Base-by-base conservation (phyloP, 1,139 yeast species). In the Sugiyamaella japonica region DNA sequence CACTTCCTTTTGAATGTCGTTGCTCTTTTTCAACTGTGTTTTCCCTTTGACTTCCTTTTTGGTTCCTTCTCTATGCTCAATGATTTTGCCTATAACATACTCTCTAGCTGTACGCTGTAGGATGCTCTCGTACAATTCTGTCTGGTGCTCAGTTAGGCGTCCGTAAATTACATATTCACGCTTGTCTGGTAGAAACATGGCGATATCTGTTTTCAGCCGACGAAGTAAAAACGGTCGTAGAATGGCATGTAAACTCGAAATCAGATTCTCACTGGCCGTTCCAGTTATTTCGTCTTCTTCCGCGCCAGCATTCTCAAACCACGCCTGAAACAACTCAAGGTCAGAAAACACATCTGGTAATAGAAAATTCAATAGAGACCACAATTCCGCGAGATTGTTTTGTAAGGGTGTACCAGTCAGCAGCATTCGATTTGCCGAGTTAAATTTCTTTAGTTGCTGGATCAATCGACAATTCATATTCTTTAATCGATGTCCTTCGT, bases 261-360 rank as follows among this genome's bases (percentile, higher is more conserved):
- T 82, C 56, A 91, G 73, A 63, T 70, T 69, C 10, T 70, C 70
- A 12, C 72, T 79, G 13, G 71, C 71, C 2, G 80, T 77, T 15
- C 45, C 46, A 23, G 39, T 9, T 13, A 48, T 8, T 31, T 49
- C 52, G 13, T 23, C 46, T 52, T 70, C 59, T 63, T 70, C 70
- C 9, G 70, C 70, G 10, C 73, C 79, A 81, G 61, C 82, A 63
- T 87, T 87, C 68, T 91, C 95, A 70, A 93, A 93, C 97, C 98
- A 93, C 65, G 85, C 87, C 67, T 90, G 95, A 67, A 93, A 93
- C 46, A 89, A 77, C 52, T 86, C 93, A 58, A 90, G 77, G 69
- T 93, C 98, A 50, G 89, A 88, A 70, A 93, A 93, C 38, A 93
- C 86, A 65, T 91, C 97, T 0, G 99, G 98, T 52, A 93, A 73